A percentile compares a stretch with the other conserved stretches of the same genome.
Evolutionary conservation across 148 eudicot species (phyloP).

Genomic region (Fagopyrum tataricum): DNA sequence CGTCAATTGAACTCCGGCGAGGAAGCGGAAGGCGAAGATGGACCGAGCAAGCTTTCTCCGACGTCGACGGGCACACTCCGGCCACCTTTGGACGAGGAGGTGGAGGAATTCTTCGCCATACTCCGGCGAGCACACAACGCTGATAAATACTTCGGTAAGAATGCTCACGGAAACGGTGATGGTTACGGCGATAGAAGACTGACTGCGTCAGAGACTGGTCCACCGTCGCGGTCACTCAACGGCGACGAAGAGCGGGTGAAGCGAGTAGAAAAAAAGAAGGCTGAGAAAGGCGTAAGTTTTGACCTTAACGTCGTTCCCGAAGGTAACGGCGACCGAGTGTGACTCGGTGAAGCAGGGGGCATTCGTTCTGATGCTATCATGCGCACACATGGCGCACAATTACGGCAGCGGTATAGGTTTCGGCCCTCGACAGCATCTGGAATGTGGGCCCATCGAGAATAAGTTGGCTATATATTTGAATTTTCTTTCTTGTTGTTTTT

Average conservation of each 20-base stretch:
- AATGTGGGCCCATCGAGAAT: neutral
- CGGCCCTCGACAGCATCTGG: neutral
- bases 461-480: neutral
- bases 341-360: neutral
- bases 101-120: conserved; percentile 14
- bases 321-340: neutral
- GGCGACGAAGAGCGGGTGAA: neutral
- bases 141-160: conserved; percentile 6
- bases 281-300: neutral
- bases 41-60: neutral
- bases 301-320: conserved; percentile 9
- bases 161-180: neutral
- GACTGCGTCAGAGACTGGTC: neutral
- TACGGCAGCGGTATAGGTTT: neutral
- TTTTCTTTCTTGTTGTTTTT: neutral
- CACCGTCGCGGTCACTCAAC: neutral
- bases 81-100: conserved; percentile 16
- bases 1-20: conserved; percentile 1
- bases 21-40: neutral
- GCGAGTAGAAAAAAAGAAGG: neutral
- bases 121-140: conserved; percentile 14
- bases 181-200: neutral
- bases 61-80: neutral
- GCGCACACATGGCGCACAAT: neutral
- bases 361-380: neutral